Percentiles rank a stretch among this genome's conserved stretches.
These are phyloP conservation scores for Eutrema heterophyllum DNA, from an alignment of 345 rosid genomes.

Conservation along the genomic window DNA sequence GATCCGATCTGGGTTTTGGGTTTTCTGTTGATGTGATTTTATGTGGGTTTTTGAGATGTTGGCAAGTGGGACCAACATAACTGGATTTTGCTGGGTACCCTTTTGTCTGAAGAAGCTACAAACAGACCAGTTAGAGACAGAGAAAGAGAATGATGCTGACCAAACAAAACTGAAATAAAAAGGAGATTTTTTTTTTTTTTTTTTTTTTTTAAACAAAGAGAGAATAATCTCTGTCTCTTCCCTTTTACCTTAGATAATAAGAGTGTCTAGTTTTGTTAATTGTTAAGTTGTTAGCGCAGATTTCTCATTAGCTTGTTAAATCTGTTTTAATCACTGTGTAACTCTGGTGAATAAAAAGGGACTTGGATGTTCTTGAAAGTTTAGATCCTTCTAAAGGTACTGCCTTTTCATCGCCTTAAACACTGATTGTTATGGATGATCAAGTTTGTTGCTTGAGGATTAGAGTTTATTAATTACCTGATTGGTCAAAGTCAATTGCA, in stretches of 20 bases:
- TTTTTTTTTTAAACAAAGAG: background rate
- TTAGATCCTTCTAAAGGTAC: background rate
- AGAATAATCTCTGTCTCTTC: constrained; percentile 12
- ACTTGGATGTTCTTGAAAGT: background rate
- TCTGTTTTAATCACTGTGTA: constrained; percentile 12
- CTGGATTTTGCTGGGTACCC: constrained; percentile 39
- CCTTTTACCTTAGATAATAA: background rate
- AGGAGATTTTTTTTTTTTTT: background rate
- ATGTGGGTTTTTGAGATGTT: constrained; percentile 14
- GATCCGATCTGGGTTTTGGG: constrained; percentile 9
- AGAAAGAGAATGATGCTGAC: constrained; percentile 34
- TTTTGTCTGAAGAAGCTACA: constrained; percentile 32
- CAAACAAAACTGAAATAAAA: constrained; percentile 18
- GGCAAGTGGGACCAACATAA: constrained; percentile 62
- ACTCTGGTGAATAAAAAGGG: background rate
- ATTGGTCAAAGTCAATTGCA: background rate
- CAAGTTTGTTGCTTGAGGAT: constrained; percentile 1
- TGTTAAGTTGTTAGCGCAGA: background rate
- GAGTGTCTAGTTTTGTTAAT: background rate
- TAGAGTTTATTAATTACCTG: background rate
- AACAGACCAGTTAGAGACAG: constrained; percentile 28
- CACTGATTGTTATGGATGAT: background rate
- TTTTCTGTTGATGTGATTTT: constrained; percentile 24
- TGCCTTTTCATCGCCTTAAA: background rate
- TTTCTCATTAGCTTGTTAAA: constrained; percentile 2